Conservation (phyloP, 2,329 filamentous ascomycete genomes). For the Apiospora kogelbergensis region DNA sequence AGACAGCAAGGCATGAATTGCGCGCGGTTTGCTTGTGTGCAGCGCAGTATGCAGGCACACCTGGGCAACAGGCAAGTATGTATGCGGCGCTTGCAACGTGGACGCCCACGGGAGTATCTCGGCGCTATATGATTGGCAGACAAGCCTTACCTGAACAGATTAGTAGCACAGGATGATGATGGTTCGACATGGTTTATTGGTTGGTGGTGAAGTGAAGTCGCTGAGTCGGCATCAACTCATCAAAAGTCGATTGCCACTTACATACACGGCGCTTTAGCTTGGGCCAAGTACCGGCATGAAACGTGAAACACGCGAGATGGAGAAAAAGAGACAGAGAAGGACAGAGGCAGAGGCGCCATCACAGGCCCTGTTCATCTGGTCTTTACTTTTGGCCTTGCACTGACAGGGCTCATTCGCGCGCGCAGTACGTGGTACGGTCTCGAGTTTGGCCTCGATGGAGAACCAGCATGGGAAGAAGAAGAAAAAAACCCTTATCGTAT, state of each 20-base stretch:
- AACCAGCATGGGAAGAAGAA: not conserved
- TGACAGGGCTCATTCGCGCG: not conserved
- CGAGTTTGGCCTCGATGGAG: not conserved
- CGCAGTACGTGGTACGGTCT: not conserved
- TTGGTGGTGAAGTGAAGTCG: not conserved
- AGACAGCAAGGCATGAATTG: not conserved
- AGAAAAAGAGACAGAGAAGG: not conserved
- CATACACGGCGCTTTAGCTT: not conserved
- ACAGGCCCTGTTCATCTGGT: conserved; percentile 2
- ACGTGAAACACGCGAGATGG: not conserved
- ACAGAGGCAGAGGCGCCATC: not conserved
- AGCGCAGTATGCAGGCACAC: not conserved
- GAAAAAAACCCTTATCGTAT: not conserved
- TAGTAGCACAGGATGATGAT: not conserved
- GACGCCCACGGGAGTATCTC: not conserved
- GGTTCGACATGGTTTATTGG: not conserved
- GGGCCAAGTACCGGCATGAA: not conserved
- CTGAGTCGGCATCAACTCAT: not conserved
- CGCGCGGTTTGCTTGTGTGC: not conserved
- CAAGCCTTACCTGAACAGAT: not conserved
- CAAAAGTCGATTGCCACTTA: not conserved
- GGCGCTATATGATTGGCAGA: not conserved
- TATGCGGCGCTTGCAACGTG: conserved; percentile 5
- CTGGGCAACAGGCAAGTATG: too few relatives aligned
- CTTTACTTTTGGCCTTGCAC: not conserved